Percentiles rank a stretch among this genome's conserved stretches.
phyloP scores from a whole-genome alignment of 257 asterid species.

The Henckelia pumila region DNA sequence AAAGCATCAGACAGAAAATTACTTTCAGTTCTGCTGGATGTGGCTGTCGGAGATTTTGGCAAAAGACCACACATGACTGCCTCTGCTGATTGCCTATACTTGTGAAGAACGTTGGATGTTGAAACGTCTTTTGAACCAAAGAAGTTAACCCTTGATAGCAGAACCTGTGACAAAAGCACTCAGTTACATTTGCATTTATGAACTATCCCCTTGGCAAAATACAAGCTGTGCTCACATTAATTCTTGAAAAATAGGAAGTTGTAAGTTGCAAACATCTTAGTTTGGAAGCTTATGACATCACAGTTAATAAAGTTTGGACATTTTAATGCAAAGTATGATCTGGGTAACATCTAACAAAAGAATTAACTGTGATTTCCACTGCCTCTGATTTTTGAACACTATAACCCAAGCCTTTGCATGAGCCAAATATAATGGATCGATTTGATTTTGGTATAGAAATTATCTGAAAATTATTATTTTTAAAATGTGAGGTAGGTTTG shows the following conservation, averaged over 20 bases:
- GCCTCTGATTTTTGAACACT: neutral
- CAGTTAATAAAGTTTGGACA: neutral
- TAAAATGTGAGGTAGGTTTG: neutral
- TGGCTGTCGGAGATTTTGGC: slow-evolving; percentile 82
- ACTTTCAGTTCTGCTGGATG: slow-evolving; percentile 73
- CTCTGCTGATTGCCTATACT: slow-evolving; percentile 74
- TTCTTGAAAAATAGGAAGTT: neutral
- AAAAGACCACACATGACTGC: slow-evolving; percentile 86
- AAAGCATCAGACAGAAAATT: slow-evolving; percentile 26
- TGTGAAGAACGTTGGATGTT: slow-evolving; percentile 37
- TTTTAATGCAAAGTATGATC: neutral
- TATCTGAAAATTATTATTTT: neutral
- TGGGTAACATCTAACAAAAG: neutral
- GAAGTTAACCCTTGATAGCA: slow-evolving; percentile 71
- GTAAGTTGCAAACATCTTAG: neutral
- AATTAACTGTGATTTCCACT: no score
- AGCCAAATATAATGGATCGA: neutral
- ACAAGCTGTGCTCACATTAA: neutral
- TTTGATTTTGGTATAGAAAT: neutral
- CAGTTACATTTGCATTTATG: neutral
- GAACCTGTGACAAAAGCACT: slow-evolving; percentile 52
- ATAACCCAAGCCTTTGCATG: neutral
- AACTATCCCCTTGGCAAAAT: neutral
- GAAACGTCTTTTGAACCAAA: slow-evolving; percentile 58
- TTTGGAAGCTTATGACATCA: neutral